Evolutionary conservation across 768 basidiomycete species (phyloP).

Genomic region (Cystofilobasidium macerans): DNA sequence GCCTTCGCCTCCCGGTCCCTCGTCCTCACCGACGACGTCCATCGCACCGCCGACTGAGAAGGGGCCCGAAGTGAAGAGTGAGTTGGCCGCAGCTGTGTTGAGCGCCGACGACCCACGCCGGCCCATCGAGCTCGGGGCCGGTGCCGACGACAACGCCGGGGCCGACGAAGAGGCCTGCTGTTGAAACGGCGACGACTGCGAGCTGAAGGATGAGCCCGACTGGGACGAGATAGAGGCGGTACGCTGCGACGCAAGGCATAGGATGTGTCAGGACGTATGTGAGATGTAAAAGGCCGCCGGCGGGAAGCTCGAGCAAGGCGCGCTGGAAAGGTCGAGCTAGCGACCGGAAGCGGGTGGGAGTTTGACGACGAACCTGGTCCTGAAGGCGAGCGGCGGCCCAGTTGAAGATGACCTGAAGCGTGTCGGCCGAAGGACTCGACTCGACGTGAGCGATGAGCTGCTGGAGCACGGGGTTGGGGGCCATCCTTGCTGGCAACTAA

Average conservation of each 20-base stretch:
- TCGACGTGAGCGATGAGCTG: slow-evolving; percentile 19
- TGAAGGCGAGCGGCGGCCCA: slow-evolving; percentile 21
- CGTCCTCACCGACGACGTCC: slow-evolving; percentile 19
- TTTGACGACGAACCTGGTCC: slow-evolving; percentile 19
- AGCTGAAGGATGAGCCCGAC: neutral
- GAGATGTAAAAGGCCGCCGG: too few species aligned
- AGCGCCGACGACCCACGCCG: slow-evolving; percentile 22
- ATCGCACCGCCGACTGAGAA: slow-evolving; percentile 18
- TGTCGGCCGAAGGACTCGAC: neutral
- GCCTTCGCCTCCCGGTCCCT: neutral
- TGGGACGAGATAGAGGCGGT: neutral
- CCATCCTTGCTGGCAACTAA: slow-evolving; percentile 4
- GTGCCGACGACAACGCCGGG: neutral
- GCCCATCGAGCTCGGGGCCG: slow-evolving; percentile 1
- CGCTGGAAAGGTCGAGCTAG: neutral
- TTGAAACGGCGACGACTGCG: neutral
- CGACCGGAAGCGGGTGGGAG: neutral
- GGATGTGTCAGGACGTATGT: neutral
- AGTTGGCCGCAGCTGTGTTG: slow-evolving; percentile 26
- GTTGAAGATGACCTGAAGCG: slow-evolving; percentile 25
- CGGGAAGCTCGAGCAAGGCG: too few species aligned
- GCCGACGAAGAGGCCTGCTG: neutral
- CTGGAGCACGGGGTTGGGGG: slow-evolving; percentile 12
- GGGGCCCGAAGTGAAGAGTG: slow-evolving; percentile 20
- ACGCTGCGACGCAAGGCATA: neutral